A percentile compares a stretch with the other conserved stretches of the same genome.
phyloP scores from a whole-genome alignment of 139 green algal genomes.

The Chlamydomonas sp. region DNA sequence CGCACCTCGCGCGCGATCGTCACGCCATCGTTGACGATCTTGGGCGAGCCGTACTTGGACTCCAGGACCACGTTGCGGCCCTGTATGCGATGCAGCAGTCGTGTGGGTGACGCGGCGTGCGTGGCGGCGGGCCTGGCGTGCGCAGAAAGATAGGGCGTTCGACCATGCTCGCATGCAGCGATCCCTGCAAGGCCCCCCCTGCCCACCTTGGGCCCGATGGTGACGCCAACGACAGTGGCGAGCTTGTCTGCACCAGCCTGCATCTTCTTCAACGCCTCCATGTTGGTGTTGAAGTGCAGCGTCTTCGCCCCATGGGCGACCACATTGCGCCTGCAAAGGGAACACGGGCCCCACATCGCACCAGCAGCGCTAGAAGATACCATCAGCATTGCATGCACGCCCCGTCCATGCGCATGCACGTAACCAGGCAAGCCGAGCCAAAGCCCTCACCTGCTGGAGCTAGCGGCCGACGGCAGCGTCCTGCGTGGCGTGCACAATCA shows the following conservation, averaged over 20 bases:
- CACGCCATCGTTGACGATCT: slow-evolving; percentile 99
- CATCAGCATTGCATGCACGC: too few species aligned
- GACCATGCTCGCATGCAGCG: too few species aligned
- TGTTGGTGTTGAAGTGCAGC: slow-evolving; percentile 98
- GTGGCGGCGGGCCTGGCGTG: neutral
- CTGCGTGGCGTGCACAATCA: too few species aligned
- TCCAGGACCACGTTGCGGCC: slow-evolving; percentile 98
- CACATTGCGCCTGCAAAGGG: slow-evolving; percentile 20
- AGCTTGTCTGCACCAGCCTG: slow-evolving; percentile 97
- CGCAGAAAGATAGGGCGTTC: too few species aligned
- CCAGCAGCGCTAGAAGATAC: too few species aligned
- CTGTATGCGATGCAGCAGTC: slow-evolving; percentile 24
- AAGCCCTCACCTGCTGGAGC: too few species aligned
- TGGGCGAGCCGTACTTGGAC: slow-evolving; percentile 96
- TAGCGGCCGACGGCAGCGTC: too few species aligned
- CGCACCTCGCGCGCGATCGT: slow-evolving; percentile 91
- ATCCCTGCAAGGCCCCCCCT: too few species aligned
- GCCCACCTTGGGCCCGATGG: slow-evolving; percentile 88
- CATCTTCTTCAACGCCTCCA: slow-evolving; percentile 93
- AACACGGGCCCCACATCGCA: too few species aligned
- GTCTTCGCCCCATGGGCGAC: slow-evolving; percentile 81
- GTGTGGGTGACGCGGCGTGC: neutral
- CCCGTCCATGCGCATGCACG: too few species aligned
- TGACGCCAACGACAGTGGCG: slow-evolving; percentile 93
- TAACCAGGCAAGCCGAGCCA: too few species aligned